A percentile compares a stretch with the other conserved stretches of the same genome.
These are phyloP conservation scores for Hypoxylon lenormandii DNA, from an alignment of 495 filamentous ascomycete genomes.

Conservation along the genomic window DNA sequence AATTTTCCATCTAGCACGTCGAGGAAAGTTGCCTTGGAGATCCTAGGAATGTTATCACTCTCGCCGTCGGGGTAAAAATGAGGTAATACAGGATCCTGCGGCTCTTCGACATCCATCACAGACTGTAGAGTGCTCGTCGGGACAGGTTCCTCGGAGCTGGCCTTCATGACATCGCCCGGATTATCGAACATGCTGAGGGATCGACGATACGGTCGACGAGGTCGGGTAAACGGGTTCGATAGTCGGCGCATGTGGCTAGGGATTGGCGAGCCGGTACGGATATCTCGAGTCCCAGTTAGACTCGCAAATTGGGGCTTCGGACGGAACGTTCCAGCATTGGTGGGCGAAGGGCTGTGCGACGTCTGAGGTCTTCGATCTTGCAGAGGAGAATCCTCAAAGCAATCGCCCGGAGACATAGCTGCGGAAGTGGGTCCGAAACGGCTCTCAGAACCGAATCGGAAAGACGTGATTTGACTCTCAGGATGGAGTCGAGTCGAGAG, in stretches of 20 bases:
- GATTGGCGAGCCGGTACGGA: conserved; percentile 77
- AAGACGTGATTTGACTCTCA: conserved; percentile 76
- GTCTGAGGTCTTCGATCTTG: conserved; percentile 72
- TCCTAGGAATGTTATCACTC: conserved; percentile 86
- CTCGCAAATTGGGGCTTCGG: conserved; percentile 70
- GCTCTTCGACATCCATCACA: conserved; percentile 78
- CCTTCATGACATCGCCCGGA: conserved; percentile 84
- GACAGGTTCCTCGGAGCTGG: conserved; percentile 67
- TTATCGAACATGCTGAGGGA: conserved; percentile 98
- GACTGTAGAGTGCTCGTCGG: conserved; percentile 69
- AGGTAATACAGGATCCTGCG: conserved; percentile 78
- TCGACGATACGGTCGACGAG: conserved; percentile 86
- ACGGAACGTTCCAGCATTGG: conserved; percentile 66
- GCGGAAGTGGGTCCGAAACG: conserved; percentile 58
- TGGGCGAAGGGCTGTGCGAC: conserved; percentile 66
- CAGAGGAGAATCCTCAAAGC: conserved; percentile 81
- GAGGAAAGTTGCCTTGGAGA: conserved; percentile 80
- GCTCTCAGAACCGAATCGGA: conserved; percentile 76
- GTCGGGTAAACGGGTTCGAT: conserved; percentile 77
- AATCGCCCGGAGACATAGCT: conserved; percentile 77
- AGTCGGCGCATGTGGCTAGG: conserved; percentile 75
- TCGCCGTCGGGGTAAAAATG: conserved; percentile 85
- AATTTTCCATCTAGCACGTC: conserved; percentile 89
- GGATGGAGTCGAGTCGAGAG: conserved; percentile 56
- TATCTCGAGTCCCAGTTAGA: conserved; percentile 57